phyloP scores from a whole-genome alignment of 352 stramenopile species.

The Globisporangium abappressorium region DNA sequence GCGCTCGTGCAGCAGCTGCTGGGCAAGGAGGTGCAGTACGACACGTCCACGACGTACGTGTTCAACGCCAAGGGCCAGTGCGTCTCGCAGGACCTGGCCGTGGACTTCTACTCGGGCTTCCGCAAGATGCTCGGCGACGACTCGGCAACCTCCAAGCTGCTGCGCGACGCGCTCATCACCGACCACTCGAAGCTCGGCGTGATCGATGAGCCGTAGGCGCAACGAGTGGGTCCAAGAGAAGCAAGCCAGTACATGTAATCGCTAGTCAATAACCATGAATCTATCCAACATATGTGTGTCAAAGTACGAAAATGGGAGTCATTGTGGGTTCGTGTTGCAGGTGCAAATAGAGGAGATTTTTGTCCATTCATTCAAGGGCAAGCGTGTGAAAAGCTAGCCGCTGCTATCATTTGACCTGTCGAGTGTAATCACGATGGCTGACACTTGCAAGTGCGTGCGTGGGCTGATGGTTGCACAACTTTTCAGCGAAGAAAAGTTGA shows the following conservation, averaged over 20 bases:
- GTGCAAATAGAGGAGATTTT: too few relatives aligned
- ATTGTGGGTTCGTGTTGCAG: too few relatives aligned
- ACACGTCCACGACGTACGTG: conserved; percentile 28
- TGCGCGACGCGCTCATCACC: conserved; percentile 13
- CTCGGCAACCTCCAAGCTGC: conserved; percentile 10
- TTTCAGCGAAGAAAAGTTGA: too few relatives aligned
- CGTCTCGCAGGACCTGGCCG: conserved; percentile 20
- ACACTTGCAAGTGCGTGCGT: too few relatives aligned
- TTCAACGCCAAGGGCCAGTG: conserved; percentile 24
- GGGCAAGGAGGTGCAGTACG: conserved; percentile 29
- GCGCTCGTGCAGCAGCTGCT: conserved; percentile 36
- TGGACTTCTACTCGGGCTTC: conserved; percentile 25
- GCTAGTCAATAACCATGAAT: background rate
- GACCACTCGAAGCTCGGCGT: conserved; percentile 11
- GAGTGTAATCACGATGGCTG: too few relatives aligned
- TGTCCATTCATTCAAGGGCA: too few relatives aligned
- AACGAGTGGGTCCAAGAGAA: too few relatives aligned
- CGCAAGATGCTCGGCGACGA: conserved; percentile 19
- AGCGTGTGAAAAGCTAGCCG: too few relatives aligned
- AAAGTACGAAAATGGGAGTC: too few relatives aligned
- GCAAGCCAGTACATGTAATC: too few relatives aligned
- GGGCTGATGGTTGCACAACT: too few relatives aligned
- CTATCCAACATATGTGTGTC: background rate
- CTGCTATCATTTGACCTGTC: too few relatives aligned
- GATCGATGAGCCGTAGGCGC: background rate